phyloP scores from a whole-genome alignment of 2,329 filamentous ascomycete species.

The Orbilia quercus region DNA sequence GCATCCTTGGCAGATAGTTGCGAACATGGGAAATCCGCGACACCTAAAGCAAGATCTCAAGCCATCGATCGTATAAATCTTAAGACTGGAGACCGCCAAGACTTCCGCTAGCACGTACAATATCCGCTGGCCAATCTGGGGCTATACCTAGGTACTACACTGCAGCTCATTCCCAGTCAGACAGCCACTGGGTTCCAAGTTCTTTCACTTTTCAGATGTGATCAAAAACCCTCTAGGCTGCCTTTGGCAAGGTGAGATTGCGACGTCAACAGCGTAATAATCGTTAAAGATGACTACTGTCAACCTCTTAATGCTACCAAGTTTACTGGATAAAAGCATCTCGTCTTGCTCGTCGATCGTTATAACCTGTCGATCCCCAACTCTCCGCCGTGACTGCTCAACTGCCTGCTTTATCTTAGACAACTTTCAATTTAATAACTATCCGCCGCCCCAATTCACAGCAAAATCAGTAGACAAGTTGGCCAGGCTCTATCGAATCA shows the following conservation, averaged over 20 bases:
- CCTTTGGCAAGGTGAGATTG: constrained; percentile 21
- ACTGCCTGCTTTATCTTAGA: no score
- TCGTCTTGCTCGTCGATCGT: no score
- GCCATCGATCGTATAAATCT: constrained; percentile 1
- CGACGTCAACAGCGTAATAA: constrained; percentile 41
- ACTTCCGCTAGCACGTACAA: neutral
- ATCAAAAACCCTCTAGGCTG: constrained; percentile 26
- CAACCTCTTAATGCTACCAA: no score
- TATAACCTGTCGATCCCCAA: no score
- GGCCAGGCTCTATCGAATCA: no score
- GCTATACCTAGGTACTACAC: no score
- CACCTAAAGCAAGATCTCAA: constrained; percentile 1
- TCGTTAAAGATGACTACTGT: neutral
- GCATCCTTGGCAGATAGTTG: neutral
- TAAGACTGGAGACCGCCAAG: constrained; percentile 7
- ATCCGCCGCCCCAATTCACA: no score
- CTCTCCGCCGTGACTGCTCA: no score
- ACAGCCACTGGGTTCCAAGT: neutral
- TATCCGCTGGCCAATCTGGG: neutral
- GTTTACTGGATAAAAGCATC: no score
- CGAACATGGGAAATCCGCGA: neutral
- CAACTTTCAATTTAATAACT: no score
- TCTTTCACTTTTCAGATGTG: constrained; percentile 7
- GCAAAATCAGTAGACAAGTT: no score
- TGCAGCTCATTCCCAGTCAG: neutral